A percentile compares a stretch with the other conserved stretches of the same genome.
phyloP scores from a whole-genome alignment of 805 yeast species.

The Tetrapisispora arboricola region DNA sequence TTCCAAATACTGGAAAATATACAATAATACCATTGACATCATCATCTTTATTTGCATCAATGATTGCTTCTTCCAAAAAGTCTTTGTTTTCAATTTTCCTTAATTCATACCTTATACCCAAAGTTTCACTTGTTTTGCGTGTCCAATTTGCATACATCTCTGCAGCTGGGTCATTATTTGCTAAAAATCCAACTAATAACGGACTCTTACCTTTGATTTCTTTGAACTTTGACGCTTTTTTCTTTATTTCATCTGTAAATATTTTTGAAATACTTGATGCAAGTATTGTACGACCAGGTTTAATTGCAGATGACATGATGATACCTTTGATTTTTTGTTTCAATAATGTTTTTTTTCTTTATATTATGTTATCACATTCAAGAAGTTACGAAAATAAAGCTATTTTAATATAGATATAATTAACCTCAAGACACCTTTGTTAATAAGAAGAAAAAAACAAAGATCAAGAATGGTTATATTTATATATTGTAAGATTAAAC shows the following conservation, averaged over 20 bases:
- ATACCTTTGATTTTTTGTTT: not conserved
- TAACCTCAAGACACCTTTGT: too few species aligned
- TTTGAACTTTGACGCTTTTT: slow-evolving; percentile 42
- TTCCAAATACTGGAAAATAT: slow-evolving; percentile 94
- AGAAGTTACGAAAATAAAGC: too few species aligned
- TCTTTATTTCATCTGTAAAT: slow-evolving; percentile 60
- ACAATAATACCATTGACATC: slow-evolving; percentile 87
- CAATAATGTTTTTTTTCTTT: not conserved
- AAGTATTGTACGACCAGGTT: slow-evolving; percentile 66
- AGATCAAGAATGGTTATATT: too few species aligned
- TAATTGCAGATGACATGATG: slow-evolving; percentile 4
- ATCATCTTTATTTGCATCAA: slow-evolving; percentile 71
- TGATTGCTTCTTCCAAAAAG: slow-evolving; percentile 70
- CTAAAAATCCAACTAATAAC: slow-evolving; percentile 78
- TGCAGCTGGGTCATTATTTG: slow-evolving; percentile 93
- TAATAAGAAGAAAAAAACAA: too few species aligned
- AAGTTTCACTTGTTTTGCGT: slow-evolving; percentile 71
- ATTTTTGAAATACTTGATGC: slow-evolving; percentile 84
- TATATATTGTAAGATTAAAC: too few species aligned
- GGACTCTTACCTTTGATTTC: slow-evolving; percentile 41
- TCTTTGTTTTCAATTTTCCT: slow-evolving; percentile 62
- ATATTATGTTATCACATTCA: too few species aligned
- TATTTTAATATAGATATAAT: too few species aligned
- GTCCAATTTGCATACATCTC: slow-evolving; percentile 95
- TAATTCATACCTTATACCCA: slow-evolving; percentile 81